A percentile compares a stretch with the other conserved stretches of the same genome.
Conservation (phyloP, 306 rosid species). For the Sindora glabra region DNA sequence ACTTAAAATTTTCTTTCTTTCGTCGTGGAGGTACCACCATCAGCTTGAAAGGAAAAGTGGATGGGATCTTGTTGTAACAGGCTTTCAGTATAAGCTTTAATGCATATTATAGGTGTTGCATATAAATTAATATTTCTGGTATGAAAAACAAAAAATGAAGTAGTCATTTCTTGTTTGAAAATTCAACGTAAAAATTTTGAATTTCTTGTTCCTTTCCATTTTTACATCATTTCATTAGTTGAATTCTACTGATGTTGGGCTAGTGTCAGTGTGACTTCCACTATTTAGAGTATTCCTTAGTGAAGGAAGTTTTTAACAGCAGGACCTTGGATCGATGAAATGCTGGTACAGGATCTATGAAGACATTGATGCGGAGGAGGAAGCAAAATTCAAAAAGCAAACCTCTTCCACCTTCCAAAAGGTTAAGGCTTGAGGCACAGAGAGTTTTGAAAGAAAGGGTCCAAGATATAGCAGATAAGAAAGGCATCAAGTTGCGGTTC, state of each 20-base stretch:
- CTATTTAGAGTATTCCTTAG: conserved; percentile 60
- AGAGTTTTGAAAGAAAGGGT: conserved; percentile 94
- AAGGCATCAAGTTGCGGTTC: conserved; percentile 94
- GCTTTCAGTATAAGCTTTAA: no score
- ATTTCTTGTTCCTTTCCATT: no score
- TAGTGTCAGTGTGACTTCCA: conserved; percentile 25
- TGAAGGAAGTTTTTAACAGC: conserved; percentile 77
- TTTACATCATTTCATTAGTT: no score
- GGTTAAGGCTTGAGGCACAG: conserved; percentile 96
- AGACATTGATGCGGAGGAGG: conserved; percentile 61
- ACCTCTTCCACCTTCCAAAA: conserved; percentile 96
- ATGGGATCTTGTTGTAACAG: no score
- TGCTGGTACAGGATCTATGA: conserved; percentile 99
- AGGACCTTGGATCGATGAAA: conserved; percentile 98
- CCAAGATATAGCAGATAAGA: conserved; percentile 95
- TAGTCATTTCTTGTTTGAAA: no score
- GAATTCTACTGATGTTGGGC: conserved; percentile 16
- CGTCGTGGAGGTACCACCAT: no score
- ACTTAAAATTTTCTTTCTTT: no score
- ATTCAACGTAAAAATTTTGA: no score
- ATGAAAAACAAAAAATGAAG: no score
- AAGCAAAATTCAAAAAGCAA: conserved; percentile 75
- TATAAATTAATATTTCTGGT: no score
- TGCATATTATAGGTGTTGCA: no score
- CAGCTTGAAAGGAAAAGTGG: no score